Base-by-base conservation (phyloP, 1,284 basidiomycete species). In the Leccinum fallax region DNA sequence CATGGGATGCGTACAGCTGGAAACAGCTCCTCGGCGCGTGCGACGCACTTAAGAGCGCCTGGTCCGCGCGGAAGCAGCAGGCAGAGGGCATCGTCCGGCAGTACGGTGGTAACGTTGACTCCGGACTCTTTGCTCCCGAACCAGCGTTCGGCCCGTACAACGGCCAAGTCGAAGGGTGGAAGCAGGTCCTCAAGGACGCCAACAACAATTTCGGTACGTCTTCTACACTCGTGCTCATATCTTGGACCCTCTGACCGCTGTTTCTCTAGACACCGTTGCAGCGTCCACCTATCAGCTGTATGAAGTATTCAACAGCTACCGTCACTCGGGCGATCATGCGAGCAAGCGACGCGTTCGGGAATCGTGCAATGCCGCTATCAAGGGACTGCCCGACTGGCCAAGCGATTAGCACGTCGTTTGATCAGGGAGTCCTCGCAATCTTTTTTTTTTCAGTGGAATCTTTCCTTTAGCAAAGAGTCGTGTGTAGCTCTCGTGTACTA, bases 341-440 rank as follows among this genome's bases (percentile, higher is more conserved):
- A 84, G 84, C 66, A 87, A 86, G 67, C 77, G 76, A 36, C 80
- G 85, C 21, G 86, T 88, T 15, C 80, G 85, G 26, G 84, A 88
- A 70, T 83, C 85, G 3, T 82, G 82, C 38, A 88, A 88, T 64
- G 84, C 85, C 34, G 83, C 86, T 4, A 66, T 88, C 55, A 77
- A 80, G 48, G 76, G 78, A 49, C 71, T 88, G 28, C 86, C 86
- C 8, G 83, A 84, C 61, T 88, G 85, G 85, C 86, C 86, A 7
- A 61, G 61, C n/a, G 69, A 69, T 54, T 71, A 69, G 38, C 8
- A 38, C 11, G n/a, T 43, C 32, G 15, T 43, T n/a, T 43, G n/a
- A 3, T 19, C 9, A 43, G 40, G 40, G 40, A 43, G 19, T 46
- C 43, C 19, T 46, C 43, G n/a, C n/a, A 11, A 43, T 43, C 38